These are phyloP conservation scores for Carex scoparia DNA, from an alignment of 176 grass and related monocot genomes.

Conservation along the genomic window DNA sequence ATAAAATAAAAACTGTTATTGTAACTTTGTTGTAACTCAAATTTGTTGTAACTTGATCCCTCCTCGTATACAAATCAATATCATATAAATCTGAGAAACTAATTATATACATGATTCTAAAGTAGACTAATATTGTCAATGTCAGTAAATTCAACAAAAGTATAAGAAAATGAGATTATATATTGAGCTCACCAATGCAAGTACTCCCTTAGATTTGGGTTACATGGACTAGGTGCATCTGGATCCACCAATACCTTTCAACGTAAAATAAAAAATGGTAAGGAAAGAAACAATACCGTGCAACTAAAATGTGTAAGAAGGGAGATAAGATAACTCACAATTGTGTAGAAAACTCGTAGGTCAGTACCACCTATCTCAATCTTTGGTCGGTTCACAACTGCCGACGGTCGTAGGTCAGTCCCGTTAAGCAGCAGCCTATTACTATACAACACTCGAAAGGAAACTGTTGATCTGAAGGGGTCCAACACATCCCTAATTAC, in stretches of 20 bases:
- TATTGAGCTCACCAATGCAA: constrained; percentile 67
- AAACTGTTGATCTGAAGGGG: constrained; percentile 39
- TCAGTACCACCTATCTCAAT: constrained; percentile 55
- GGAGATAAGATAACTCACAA: constrained; percentile 40
- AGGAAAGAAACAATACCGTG: not conserved
- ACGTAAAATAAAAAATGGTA: not conserved
- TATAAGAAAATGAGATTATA: constrained; percentile 10
- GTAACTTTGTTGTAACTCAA: too few relatives aligned
- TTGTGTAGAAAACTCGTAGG: constrained; percentile 56
- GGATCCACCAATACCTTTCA: constrained; percentile 70
- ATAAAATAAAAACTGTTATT: too few relatives aligned
- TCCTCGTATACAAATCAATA: not conserved
- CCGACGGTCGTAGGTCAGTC: constrained; percentile 55
- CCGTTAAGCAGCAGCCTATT: constrained; percentile 47
- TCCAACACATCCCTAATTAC: constrained; percentile 60
- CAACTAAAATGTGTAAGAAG: not conserved
- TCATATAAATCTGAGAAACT: not conserved
- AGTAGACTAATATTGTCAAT: not conserved
- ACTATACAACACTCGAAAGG: constrained; percentile 46
- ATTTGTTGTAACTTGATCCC: too few relatives aligned
- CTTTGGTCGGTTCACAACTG: constrained; percentile 37
- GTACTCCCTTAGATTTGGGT: constrained; percentile 76
- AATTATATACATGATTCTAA: not conserved
- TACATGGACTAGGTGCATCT: constrained; percentile 63
- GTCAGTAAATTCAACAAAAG: not conserved